These are phyloP conservation scores for Vinca minor DNA, from an alignment of 257 asterid species.

Conservation along the genomic window DNA sequence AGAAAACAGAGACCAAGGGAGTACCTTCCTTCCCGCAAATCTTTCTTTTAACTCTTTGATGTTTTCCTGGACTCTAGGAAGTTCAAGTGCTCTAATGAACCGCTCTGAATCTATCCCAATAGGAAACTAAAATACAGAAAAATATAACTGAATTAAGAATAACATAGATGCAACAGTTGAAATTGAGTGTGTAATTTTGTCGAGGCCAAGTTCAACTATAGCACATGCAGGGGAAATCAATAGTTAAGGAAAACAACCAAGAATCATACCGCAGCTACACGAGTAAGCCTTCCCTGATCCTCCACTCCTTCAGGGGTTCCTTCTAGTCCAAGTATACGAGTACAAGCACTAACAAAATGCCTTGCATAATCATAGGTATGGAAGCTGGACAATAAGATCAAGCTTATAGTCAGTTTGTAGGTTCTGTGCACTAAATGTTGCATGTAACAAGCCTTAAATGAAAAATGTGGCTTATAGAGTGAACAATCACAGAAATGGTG, in stretches of 20 bases:
- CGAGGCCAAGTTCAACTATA: conserved; percentile 11
- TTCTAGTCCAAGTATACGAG: conserved; percentile 94
- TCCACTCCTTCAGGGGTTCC: conserved; percentile 98
- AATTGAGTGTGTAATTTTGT: no score
- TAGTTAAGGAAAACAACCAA: neutral
- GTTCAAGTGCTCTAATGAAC: conserved; percentile 73
- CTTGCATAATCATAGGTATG: conserved; percentile 95
- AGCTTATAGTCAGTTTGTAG: conserved; percentile 20
- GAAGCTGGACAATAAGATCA: conserved; percentile 53
- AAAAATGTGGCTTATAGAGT: neutral
- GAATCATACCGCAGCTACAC: conserved; percentile 81
- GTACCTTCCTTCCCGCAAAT: conserved; percentile 84
- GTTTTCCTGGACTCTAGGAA: conserved; percentile 46
- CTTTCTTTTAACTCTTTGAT: conserved; percentile 62
- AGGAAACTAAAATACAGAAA: conserved; percentile 53
- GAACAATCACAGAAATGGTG: neutral
- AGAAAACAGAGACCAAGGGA: conserved; percentile 11
- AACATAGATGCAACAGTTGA: neutral
- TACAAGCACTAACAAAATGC: conserved; percentile 90
- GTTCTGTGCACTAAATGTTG: conserved; percentile 1
- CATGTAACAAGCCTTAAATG: neutral
- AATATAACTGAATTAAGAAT: conserved; percentile 16
- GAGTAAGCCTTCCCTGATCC: conserved; percentile 93
- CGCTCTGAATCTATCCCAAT: conserved; percentile 91
- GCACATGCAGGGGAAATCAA: conserved; percentile 9